Base-by-base conservation (phyloP, 1,284 basidiomycete species). In the Albatrellus sp. region DNA sequence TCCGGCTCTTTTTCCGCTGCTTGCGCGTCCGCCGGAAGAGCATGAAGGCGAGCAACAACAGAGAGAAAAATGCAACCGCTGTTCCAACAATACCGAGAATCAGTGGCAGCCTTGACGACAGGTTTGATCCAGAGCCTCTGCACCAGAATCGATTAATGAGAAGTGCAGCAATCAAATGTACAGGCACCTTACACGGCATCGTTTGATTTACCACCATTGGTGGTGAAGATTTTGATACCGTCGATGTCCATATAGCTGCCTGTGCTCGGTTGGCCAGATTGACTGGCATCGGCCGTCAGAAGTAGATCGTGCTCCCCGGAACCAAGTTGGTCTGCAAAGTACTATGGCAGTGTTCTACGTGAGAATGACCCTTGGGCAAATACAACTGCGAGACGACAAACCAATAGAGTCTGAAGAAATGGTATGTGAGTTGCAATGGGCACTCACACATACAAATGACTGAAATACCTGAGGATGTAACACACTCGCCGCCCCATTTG, bases 181-280 rank as follows among this genome's bases (percentile, higher is more conserved):
- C 10, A 33, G n/a, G 10, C n/a, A n/a, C 32, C n/a, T 33, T 10
- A n/a, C n/a, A n/a, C 10, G 31, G 13, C 24, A 31, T 19, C n/a
- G n/a, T 46, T 16, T 29, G 14, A 41, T 13, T n/a, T 13, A 30
- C 30, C 5, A 37, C 45, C 35, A 17, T 33, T 37, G 10, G 55
- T 53, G 17, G 60, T 59, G 53, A 58, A 67, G 5, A 72, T 60
- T 11, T 55, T 57, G 36, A 75, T 57, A 17, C 58, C 61, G 52
- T 74, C 72, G 19, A 74, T 46, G 48, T 69, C 68, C 36, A 69
- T 57, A 50, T 65, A 69, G 8, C 57, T 56, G 2, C 58, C 58
- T 12, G 57, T 57, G 17, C 45, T 43, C 30, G 42, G 24, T 32
- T 47, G 42, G 6, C 54, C 56, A 34, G 42, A 41, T 43, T 55